These are phyloP conservation scores for Neonectria ditissima DNA, from an alignment of 2,329 filamentous ascomycete genomes.

Conservation along the genomic window DNA sequence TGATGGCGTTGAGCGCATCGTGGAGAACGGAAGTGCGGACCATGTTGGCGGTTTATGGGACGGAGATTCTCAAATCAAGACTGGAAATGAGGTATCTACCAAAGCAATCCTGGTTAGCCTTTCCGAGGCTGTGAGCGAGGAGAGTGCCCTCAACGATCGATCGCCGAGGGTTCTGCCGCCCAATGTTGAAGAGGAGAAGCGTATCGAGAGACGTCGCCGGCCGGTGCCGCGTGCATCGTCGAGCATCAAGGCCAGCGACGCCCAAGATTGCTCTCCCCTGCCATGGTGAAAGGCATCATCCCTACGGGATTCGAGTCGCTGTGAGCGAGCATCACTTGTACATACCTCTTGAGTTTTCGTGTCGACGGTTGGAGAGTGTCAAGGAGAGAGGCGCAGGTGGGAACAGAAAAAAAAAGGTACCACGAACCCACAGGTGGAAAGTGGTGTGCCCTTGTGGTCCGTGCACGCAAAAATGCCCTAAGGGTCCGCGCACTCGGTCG, in stretches of 20 bases:
- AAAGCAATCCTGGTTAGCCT: conserved; percentile 67
- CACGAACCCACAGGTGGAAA: conserved; percentile 16
- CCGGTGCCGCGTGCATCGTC: conserved; percentile 33
- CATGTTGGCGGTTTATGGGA: conserved; percentile 81
- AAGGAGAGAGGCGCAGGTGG: conserved; percentile 36
- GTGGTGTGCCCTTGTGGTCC: conserved; percentile 56
- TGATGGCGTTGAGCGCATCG: conserved; percentile 99
- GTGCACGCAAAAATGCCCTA: conserved; percentile 60
- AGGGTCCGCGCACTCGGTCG: conserved; percentile 50
- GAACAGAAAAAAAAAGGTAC: conserved; percentile 32
- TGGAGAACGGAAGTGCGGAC: conserved; percentile 99
- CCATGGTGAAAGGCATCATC: conserved; percentile 63
- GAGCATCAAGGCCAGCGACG: conserved; percentile 42
- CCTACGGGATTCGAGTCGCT: conserved; percentile 52
- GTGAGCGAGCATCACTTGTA: conserved; percentile 47
- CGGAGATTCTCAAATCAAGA: conserved; percentile 84
- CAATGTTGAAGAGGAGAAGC: conserved; percentile 72
- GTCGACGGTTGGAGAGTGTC: conserved; percentile 44
- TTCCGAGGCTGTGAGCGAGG: conserved; percentile 69
- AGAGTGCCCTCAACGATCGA: conserved; percentile 73
- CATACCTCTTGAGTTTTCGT: conserved; percentile 59
- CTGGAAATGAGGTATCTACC: conserved; percentile 75
- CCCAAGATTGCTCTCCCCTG: conserved; percentile 71
- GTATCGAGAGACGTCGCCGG: conserved; percentile 61
- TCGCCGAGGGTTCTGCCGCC: conserved; percentile 78